phyloP scores from a whole-genome alignment of 257 asterid species.

The Penstemon barbatus region DNA sequence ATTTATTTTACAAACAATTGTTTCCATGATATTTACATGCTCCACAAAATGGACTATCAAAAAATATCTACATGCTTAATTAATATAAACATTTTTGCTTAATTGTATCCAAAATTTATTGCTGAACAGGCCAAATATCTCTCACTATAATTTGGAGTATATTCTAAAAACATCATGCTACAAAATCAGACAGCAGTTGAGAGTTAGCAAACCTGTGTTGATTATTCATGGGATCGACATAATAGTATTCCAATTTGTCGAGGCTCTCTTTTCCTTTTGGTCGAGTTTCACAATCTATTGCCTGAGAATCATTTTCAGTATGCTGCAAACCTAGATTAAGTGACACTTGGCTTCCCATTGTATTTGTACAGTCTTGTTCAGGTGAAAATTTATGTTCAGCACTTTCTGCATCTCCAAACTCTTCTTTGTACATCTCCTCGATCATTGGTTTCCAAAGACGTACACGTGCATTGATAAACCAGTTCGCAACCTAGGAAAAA shows the following conservation, averaged over 20 bases:
- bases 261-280: conserved; percentile 35
- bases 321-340: conserved; percentile 57
- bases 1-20: conserved; percentile 26
- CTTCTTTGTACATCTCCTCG: conserved; percentile 85
- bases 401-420: conserved; percentile 54
- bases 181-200: conserved; percentile 60
- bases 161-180: conserved; percentile 35
- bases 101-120: conserved; percentile 32
- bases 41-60: conserved; percentile 29
- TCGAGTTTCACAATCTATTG: too few relatives aligned
- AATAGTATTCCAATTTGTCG: conserved; percentile 47
- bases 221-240: conserved; percentile 49
- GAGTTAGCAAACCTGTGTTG: conserved; percentile 54
- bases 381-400: conserved; percentile 47
- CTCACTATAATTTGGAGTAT: not conserved
- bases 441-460: conserved; percentile 94
- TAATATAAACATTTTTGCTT: not conserved
- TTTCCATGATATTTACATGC: conserved; percentile 27
- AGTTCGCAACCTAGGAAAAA: conserved; percentile 64
- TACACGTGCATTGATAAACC: conserved; percentile 86
- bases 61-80: conserved; percentile 19
- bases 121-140: conserved; percentile 18
- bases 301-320: conserved; percentile 32
- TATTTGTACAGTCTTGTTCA: conserved; percentile 29
- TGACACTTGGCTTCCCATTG: conserved; percentile 43